Percentiles rank a stretch among this genome's conserved stretches.
phyloP scores from a whole-genome alignment of 805 yeast genomes.

The Wickerhamiella cacticola region DNA sequence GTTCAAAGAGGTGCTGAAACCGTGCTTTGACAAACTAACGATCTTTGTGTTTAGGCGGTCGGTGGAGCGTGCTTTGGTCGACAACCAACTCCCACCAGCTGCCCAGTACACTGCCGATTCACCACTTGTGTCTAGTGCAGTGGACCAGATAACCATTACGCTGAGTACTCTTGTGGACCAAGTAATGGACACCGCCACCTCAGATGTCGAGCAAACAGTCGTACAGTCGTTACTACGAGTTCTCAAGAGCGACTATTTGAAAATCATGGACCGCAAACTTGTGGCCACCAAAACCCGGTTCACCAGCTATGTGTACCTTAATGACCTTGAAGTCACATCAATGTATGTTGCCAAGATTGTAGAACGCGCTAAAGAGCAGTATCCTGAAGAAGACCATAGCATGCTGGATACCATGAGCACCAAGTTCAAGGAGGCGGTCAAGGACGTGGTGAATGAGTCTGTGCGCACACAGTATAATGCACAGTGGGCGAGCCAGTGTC shows the following conservation, averaged over 20 bases:
- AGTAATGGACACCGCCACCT: slow-evolving; percentile 61
- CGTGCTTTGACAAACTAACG: slow-evolving; percentile 52
- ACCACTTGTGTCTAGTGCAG: slow-evolving; percentile 57
- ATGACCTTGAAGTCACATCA: slow-evolving; percentile 55
- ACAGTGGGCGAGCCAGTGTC: background rate
- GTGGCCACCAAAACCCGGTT: slow-evolving; percentile 35
- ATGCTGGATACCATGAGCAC: slow-evolving; percentile 21
- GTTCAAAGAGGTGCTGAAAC: slow-evolving; percentile 40
- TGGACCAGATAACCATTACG: slow-evolving; percentile 73
- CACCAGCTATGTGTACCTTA: slow-evolving; percentile 43
- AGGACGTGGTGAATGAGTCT: slow-evolving; percentile 35
- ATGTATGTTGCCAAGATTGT: slow-evolving; percentile 42
- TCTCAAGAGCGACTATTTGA: slow-evolving; percentile 51
- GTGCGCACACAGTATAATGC: slow-evolving; percentile 31
- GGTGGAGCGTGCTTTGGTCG: slow-evolving; percentile 58
- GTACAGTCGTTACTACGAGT: slow-evolving; percentile 45
- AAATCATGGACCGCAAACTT: slow-evolving; percentile 40
- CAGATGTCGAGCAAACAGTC: slow-evolving; percentile 41
- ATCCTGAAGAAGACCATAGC: slow-evolving; percentile 12
- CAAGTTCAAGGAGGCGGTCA: slow-evolving; percentile 28
- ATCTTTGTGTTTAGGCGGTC: slow-evolving; percentile 64
- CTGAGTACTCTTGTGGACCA: slow-evolving; percentile 56
- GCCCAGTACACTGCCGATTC: slow-evolving; percentile 28
- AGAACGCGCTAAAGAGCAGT: slow-evolving; percentile 11
- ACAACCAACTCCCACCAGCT: slow-evolving; percentile 62